Base-by-base conservation (phyloP, 2,329 filamentous ascomycete species). In the Hymenoscyphus occultus region DNA sequence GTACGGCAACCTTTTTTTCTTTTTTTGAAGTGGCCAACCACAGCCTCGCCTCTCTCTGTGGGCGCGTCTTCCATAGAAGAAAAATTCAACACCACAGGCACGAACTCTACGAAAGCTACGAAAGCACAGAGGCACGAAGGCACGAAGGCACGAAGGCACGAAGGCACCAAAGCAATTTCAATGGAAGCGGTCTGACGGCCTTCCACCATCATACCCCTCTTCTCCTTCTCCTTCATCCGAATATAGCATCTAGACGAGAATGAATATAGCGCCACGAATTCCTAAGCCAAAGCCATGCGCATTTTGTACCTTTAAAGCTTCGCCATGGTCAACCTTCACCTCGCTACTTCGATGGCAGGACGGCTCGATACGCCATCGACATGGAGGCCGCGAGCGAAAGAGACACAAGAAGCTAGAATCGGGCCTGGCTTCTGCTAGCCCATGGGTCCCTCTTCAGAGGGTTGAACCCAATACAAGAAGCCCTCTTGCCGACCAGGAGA, bases 251-350 rank as follows among this genome's bases (percentile, higher is more conserved):
- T 54, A 35, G 48, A 48, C 61, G 71, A 71, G 74, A 71, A 81
- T 82, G 80, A 77, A 74, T 74, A 69, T 73, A 75, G 77, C 78
- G 72, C 45, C 45, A 22, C 45, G 45, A 22, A 71, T 71, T 63
- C 71, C 70, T 70, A 75, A 73, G 59, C 72, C 72, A 70, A 75
- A 73, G 59, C 72, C 72, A 72, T 81, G 79, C 75, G 74, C 80
- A 45, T 73, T 80, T 68, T 79, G 78, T 72, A 69, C 75, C 39
- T 77, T 79, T 66, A 76, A 74, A 68, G 69, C 74, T 48, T 66
- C 72, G 39, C 62, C 73, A 69, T 71, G 71, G 69, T 67, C 72
- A n/a, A 61, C 45, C 19, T 75, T 76, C 5, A 62, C 45, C 19
- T 75, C 76, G 7, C 45, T 56, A 22, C 35, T 14, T 61, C 59